phyloP scores from a whole-genome alignment of 768 basidiomycete species.

The Lactarius indigo region DNA sequence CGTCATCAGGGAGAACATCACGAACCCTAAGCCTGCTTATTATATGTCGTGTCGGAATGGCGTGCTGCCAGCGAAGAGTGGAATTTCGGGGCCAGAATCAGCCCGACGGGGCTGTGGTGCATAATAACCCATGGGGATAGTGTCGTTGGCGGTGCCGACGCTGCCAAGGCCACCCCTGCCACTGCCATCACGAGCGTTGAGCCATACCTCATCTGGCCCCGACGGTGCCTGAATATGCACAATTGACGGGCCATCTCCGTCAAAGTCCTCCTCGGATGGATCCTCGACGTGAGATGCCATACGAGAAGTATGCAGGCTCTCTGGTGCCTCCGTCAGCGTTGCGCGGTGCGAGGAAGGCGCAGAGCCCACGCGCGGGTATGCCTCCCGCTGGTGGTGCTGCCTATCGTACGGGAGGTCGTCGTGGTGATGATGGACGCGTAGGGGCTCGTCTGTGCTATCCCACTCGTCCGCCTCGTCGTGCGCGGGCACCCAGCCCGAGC shows the following conservation, averaged over 20 bases:
- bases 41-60: constrained; percentile 15
- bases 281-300: constrained; percentile 14
- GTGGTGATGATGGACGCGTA: neutral
- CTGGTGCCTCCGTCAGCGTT: neutral
- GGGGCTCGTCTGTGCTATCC: constrained; percentile 21
- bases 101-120: constrained; percentile 14
- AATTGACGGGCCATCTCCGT: neutral
- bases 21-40: neutral
- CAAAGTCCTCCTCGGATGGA: neutral
- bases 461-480: constrained; percentile 16
- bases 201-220: constrained; percentile 15
- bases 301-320: constrained; percentile 1
- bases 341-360: neutral
- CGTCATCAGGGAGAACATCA: neutral
- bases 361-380: neutral
- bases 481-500: constrained; percentile 23
- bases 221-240: neutral
- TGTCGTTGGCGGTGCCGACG: neutral
- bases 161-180: neutral
- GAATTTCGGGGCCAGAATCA: constrained; percentile 14
- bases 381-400: neutral
- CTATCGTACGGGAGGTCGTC: neutral
- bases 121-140: neutral
- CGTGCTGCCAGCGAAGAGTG: constrained; percentile 18
- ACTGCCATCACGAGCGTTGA: neutral